Evolutionary conservation across 2,329 filamentous ascomycete genomes (phyloP).

Genomic region (Alternaria incomplexa): DNA sequence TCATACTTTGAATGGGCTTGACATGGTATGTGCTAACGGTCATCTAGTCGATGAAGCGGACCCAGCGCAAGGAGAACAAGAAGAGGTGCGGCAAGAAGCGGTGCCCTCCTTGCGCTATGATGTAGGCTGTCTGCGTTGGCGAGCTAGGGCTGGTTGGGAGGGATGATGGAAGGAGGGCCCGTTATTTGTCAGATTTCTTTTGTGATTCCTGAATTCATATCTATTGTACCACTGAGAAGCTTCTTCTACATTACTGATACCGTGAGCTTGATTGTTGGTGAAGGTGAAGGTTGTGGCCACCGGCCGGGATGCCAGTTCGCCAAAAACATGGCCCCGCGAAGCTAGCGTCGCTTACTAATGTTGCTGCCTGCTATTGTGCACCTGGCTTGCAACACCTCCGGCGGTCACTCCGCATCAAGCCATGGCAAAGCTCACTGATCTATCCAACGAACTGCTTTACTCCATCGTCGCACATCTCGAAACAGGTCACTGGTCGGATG

Average conservation of each 20-base stretch:
- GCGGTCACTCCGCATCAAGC: background rate
- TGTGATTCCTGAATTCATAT: background rate
- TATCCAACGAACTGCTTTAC: conserved; percentile 13
- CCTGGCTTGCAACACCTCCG: background rate
- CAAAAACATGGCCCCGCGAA: background rate
- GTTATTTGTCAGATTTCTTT: background rate
- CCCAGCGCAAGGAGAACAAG: background rate
- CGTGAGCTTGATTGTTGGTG: background rate
- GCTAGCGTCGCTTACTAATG: background rate
- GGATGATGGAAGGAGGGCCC: background rate
- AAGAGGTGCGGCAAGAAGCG: background rate
- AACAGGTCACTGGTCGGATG: background rate
- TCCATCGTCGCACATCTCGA: conserved; percentile 1
- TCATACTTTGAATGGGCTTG: background rate
- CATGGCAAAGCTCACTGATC: conserved; percentile 6
- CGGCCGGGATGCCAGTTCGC: background rate
- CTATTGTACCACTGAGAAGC: background rate
- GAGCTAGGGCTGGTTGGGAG: background rate
- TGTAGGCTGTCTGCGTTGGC: background rate
- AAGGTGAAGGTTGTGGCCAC: background rate
- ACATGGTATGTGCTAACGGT: background rate
- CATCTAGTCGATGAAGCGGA: background rate
- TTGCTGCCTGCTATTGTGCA: background rate
- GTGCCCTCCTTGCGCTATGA: background rate
- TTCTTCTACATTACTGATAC: background rate